Percentiles rank a stretch among this genome's conserved stretches.
Conservation (phyloP, 306 rosid species). For the Ormosia emarginata region DNA sequence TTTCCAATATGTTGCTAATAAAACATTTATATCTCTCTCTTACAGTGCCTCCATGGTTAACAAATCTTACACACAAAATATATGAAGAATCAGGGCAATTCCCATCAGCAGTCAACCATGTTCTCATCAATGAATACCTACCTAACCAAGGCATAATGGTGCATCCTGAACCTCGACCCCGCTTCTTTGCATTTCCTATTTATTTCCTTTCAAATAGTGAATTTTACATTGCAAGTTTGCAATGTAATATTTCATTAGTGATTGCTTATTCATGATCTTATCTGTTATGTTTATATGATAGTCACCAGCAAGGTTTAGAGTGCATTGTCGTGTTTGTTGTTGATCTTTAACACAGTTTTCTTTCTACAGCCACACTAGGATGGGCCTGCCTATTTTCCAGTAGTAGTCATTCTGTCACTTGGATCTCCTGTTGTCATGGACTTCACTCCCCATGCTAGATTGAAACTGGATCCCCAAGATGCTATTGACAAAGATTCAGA, state of each 20-base stretch:
- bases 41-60: slow-evolving; percentile 87
- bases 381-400: too few species aligned
- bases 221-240: not conserved
- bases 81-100: slow-evolving; percentile 55
- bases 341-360: too few species aligned
- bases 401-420: too few species aligned
- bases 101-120: slow-evolving; percentile 79
- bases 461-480: too few species aligned
- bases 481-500: too few species aligned
- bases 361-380: too few species aligned
- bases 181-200: not conserved
- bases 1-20: too few species aligned
- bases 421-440: too few species aligned
- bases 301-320: too few species aligned
- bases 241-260: not conserved
- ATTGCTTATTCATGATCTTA: not conserved
- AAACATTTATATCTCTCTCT: slow-evolving; percentile 3
- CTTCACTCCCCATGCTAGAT: too few species aligned
- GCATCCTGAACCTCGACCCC: slow-evolving; percentile 21
- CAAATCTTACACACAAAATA: slow-evolving; percentile 60
- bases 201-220: not conserved
- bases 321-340: too few species aligned
- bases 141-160: slow-evolving; percentile 94
- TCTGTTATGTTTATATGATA: not conserved
- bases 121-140: slow-evolving; percentile 86